Percentiles rank a stretch among this genome's conserved stretches.
Evolutionary conservation across 2,329 filamentous ascomycete species (phyloP).

Genomic region (Colletotrichum musae): DNA sequence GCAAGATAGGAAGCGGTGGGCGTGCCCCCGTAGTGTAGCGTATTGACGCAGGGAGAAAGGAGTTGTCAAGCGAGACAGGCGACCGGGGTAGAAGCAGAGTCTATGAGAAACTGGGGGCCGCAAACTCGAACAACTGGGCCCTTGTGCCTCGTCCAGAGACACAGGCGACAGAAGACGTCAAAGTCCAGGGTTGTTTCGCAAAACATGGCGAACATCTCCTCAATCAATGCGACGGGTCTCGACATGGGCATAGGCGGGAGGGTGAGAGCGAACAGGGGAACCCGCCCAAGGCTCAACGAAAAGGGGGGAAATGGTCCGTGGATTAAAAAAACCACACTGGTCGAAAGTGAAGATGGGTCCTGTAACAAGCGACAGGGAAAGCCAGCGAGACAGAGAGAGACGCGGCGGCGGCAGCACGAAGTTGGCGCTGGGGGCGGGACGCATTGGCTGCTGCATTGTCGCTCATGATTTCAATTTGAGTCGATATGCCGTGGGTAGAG

Average conservation of each 20-base stretch:
- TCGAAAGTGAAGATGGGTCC: conserved; percentile 26
- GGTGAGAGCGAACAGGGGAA: conserved; percentile 8
- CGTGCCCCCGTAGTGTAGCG: not conserved
- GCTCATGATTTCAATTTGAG: conserved; percentile 35
- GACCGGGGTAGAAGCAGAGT: not conserved
- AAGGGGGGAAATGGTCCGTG: conserved; percentile 17
- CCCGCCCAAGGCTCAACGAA: conserved; percentile 13
- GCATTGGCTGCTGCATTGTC: conserved; percentile 34
- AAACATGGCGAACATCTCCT: conserved; percentile 15
- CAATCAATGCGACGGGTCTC: conserved; percentile 27
- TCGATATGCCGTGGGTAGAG: conserved; percentile 28
- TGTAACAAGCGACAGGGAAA: conserved; percentile 24
- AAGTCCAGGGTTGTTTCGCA: conserved; percentile 28
- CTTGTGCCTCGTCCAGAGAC: conserved; percentile 32
- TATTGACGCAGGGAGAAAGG: conserved; percentile 34
- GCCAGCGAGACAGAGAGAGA: conserved; percentile 1
- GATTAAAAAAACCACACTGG: conserved; percentile 2
- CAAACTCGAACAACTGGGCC: conserved; percentile 22
- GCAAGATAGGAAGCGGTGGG: conserved; percentile 12
- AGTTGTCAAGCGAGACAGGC: conserved; percentile 34
- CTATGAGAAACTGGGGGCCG: conserved; percentile 7
- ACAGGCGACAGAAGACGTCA: conserved; percentile 13
- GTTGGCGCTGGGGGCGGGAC: conserved; percentile 5
- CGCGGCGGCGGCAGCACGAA: conserved; percentile 25
- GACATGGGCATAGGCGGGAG: not conserved